Conservation (phyloP, 805 yeast genomes). For the Pichia paraexigua region DNA sequence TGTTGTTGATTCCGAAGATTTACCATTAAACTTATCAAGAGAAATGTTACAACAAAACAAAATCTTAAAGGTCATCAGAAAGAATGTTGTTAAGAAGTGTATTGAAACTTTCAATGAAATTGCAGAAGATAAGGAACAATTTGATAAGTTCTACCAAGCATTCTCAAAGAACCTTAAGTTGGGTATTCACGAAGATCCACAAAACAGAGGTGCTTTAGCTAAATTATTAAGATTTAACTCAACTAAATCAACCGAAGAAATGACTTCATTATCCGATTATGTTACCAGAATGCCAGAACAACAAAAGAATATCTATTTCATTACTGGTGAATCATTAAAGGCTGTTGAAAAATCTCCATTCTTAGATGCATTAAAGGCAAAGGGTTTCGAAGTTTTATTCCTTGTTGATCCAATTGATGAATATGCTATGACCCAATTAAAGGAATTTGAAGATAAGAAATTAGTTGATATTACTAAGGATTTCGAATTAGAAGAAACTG, state of each 20-base stretch:
- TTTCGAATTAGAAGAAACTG: constrained; percentile 96
- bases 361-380: constrained; percentile 97
- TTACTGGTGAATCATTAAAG: constrained; percentile 97
- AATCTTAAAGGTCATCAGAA: constrained; percentile 98
- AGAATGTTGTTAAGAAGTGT: constrained; percentile 97
- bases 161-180: constrained; percentile 97
- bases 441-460: constrained; percentile 99
- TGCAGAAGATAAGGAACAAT: constrained; percentile 98
- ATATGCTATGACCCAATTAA: constrained; percentile 98
- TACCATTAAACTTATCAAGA: constrained; percentile 99
- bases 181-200: constrained; percentile 98
- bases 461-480: constrained; percentile 98
- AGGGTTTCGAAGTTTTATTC: constrained; percentile 96
- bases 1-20: constrained; percentile 99
- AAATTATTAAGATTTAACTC: constrained; percentile 96
- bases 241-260: constrained; percentile 89
- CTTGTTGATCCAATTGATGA: constrained; percentile 99
- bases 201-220: constrained; percentile 93
- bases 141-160: constrained; percentile 96
- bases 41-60: constrained; percentile 99
- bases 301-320: constrained; percentile 98
- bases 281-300: constrained; percentile 99
- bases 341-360: constrained; percentile 99
- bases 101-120: constrained; percentile 98
- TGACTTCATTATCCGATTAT: constrained; percentile 92